Evolutionary conservation across 345 rosid genomes (phyloP), one percentile per base, ranked within the genome.

Genomic region (Hibiscus mutabilis): DNA sequence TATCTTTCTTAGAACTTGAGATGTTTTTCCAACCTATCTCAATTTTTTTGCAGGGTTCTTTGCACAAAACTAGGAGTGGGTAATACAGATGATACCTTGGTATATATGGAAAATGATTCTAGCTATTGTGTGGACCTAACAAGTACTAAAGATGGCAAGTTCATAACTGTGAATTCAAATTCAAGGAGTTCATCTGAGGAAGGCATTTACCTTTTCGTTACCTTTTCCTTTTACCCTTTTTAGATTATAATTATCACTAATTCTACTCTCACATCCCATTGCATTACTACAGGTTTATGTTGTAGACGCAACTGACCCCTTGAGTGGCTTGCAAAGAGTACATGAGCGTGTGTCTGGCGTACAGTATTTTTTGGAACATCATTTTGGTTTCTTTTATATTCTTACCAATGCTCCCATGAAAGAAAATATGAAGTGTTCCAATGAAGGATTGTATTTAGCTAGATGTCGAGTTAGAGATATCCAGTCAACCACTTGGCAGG

Each of bases 131-230:
- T 93, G 72, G 98, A 93, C 80, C 83, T 91, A 78, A 85, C 98
- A 56, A 82, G 85, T 71, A 93, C 98, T 12, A 93, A 93, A 89
- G 98, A 93, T 77, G 98, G 94, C 83, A 89, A 89, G 88, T 93
- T 91, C 76, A 87, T 91, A 44, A 88, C 98, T 66, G 86, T 93
- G 80, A 93, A 93, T 86, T 93, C 98, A 31, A 91, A 91, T 76
- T 88, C 98, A 67, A 89, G 98, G 86, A 86, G 92, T 74, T 93
- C 97, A 75, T 93, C 98, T 3, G 94, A 93, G 98, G 93, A 88
- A 88, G 85, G 93, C 81, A 86, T 79, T 78, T 65, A 78, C 76
- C 76, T 42, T 82, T 77, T 79, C 74, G 61, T 47, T 73, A 77
- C 59, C 24, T 44, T 67, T 65, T 55, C 63, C 61, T 70, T 66